These are phyloP conservation scores for Mycena alexandri DNA, from an alignment of 768 basidiomycete species.

Conservation along the genomic window DNA sequence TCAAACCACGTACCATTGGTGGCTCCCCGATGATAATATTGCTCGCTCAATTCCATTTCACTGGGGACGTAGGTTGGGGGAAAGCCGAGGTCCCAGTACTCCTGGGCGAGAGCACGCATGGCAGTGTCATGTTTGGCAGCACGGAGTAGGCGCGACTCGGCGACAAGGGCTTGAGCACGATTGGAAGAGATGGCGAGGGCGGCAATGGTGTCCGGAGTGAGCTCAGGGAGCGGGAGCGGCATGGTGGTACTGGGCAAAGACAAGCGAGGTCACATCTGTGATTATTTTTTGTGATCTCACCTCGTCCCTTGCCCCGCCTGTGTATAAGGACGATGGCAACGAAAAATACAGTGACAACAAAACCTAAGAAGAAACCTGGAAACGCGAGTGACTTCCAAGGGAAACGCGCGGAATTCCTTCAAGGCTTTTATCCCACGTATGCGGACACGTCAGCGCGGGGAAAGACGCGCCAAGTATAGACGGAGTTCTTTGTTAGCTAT, in stretches of 20 bases:
- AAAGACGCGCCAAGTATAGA: background rate
- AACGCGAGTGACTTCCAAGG: conserved; percentile 1
- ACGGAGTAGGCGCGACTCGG: background rate
- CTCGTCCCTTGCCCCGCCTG: too few relatives aligned
- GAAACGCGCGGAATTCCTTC: background rate
- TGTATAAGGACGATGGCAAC: too few relatives aligned
- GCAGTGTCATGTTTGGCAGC: too few relatives aligned
- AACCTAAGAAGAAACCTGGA: conserved; percentile 1
- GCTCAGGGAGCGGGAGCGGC: background rate
- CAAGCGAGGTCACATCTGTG: background rate
- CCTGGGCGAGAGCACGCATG: background rate
- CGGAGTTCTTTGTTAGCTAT: background rate
- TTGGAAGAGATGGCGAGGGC: background rate
- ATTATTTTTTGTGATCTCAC: background rate
- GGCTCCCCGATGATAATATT: too few relatives aligned
- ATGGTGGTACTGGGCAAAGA: background rate
- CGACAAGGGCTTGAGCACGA: background rate
- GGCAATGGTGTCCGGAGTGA: background rate
- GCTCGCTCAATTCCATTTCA: too few relatives aligned
- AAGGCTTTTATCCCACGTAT: background rate
- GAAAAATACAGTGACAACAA: too few relatives aligned
- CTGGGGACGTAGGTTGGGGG: too few relatives aligned
- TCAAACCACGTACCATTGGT: too few relatives aligned
- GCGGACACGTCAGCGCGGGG: background rate
- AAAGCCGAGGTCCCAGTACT: background rate